These are phyloP conservation scores for Penicillium simplicissimum DNA, from an alignment of 495 filamentous ascomycete species.

Conservation along the genomic window DNA sequence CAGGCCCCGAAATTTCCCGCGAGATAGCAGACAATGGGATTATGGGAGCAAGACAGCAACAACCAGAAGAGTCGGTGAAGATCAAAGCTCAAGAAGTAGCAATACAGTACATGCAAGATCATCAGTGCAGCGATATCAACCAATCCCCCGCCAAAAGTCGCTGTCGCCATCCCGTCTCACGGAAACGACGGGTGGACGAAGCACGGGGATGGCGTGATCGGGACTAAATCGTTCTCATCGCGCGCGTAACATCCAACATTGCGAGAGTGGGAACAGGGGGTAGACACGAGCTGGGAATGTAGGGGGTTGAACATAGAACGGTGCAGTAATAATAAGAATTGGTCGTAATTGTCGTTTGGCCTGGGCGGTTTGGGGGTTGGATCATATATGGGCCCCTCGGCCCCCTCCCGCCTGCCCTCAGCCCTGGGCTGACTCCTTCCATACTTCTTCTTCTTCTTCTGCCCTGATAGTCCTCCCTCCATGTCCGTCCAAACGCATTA, in stretches of 20 bases:
- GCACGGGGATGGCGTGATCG: conserved; percentile 37
- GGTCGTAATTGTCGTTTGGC: neutral
- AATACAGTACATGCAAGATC: conserved; percentile 21
- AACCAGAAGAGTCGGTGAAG: conserved; percentile 16
- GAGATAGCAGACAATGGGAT: neutral
- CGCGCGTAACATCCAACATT: neutral
- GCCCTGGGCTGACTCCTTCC: neutral
- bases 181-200: neutral
- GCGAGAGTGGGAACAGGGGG: neutral
- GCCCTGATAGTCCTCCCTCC: neutral
- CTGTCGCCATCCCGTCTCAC: neutral
- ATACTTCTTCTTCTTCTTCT: neutral
- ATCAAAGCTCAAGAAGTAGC: conserved; percentile 3
- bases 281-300: neutral
- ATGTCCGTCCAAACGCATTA: neutral
- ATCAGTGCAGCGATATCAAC: conserved; percentile 14
- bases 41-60: neutral
- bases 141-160: conserved; percentile 16
- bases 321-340: conserved; percentile 7
- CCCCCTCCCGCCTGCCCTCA: neutral
- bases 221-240: conserved; percentile 32
- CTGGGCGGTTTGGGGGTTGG: neutral
- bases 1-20: neutral
- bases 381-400: neutral
- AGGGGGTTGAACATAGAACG: conserved; percentile 1